phyloP scores from a whole-genome alignment of 2,329 filamentous ascomycete genomes.

The Aureobasidium musti region DNA sequence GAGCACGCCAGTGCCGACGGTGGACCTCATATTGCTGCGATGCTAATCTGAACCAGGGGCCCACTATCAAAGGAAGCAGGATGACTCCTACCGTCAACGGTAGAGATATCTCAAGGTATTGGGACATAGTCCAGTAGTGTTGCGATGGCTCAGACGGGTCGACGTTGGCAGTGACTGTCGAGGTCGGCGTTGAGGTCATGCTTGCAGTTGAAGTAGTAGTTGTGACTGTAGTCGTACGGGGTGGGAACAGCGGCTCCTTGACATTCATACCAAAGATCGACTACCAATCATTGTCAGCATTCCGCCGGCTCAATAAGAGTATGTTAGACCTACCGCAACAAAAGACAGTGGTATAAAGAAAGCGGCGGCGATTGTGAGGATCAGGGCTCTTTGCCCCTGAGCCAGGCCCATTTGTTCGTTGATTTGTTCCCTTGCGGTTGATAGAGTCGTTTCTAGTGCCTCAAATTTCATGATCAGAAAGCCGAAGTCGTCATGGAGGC shows the following conservation, averaged over 20 bases:
- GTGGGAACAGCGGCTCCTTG: not conserved
- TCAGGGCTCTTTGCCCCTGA: not conserved
- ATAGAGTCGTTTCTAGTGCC: not conserved
- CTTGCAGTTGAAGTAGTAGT: not conserved
- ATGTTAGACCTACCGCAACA: not conserved
- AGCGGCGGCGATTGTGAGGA: slow-evolving; percentile 12
- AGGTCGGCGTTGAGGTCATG: not conserved
- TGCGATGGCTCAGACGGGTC: not conserved
- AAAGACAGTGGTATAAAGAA: slow-evolving; percentile 15
- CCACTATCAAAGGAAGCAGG: not conserved
- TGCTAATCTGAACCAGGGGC: not conserved
- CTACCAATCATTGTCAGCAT: not conserved
- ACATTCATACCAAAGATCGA: slow-evolving; percentile 22
- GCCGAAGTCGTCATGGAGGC: not conserved
- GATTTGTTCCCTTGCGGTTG: not conserved
- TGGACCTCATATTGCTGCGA: not conserved
- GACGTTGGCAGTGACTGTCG: not conserved
- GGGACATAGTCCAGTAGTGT: slow-evolving; percentile 8
- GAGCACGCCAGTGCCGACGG: not conserved
- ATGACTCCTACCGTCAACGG: not conserved
- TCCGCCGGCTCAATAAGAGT: not conserved
- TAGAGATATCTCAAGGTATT: not conserved
- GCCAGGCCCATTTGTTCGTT: not conserved
- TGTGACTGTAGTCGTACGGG: not conserved
- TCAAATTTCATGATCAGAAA: not conserved